These are phyloP conservation scores for Prunus yedoensis DNA, from an alignment of 331 rosid species.

Conservation along the genomic window DNA sequence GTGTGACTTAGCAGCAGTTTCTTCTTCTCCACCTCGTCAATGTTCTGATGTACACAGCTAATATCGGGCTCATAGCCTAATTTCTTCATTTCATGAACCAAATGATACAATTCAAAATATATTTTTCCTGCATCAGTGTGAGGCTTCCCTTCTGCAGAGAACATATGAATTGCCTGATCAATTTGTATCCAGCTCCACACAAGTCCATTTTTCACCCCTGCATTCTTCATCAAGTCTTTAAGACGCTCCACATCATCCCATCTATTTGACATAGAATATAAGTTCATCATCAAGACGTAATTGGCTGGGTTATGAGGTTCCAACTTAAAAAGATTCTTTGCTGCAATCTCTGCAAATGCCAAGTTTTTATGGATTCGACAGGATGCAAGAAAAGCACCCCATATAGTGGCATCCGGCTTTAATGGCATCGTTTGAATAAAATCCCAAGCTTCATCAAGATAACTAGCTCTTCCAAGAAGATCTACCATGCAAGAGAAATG, in stretches of 20 bases:
- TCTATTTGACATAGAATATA: conserved; percentile 52
- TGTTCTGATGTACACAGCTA: conserved; percentile 56
- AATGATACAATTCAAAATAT: conserved; percentile 55
- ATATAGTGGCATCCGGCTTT: conserved; percentile 56
- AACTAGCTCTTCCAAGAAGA: conserved; percentile 70
- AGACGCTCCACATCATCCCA: conserved; percentile 61
- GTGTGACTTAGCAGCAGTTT: conserved; percentile 64
- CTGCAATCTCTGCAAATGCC: conserved; percentile 56
- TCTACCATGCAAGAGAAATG: conserved; percentile 79
- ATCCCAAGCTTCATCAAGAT: conserved; percentile 73
- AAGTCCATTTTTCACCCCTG: conserved; percentile 33
- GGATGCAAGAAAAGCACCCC: conserved; percentile 69
- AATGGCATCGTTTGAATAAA: conserved; percentile 56
- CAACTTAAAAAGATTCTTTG: conserved; percentile 50
- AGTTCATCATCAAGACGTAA: conserved; percentile 59
- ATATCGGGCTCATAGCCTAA: conserved; percentile 56
- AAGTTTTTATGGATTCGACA: conserved; percentile 45
- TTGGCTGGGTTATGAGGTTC: conserved; percentile 64
- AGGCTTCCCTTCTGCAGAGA: conserved; percentile 53
- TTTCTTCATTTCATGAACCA: conserved; percentile 49
- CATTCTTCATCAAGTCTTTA: conserved; percentile 35
- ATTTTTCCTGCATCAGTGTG: conserved; percentile 57
- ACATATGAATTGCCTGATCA: conserved; percentile 45
- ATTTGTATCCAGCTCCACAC: conserved; percentile 79
- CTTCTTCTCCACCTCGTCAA: conserved; percentile 52